A percentile compares a stretch with the other conserved stretches of the same genome.
These are phyloP conservation scores for Epithele typhae DNA, from an alignment of 768 basidiomycete species.

Conservation along the genomic window DNA sequence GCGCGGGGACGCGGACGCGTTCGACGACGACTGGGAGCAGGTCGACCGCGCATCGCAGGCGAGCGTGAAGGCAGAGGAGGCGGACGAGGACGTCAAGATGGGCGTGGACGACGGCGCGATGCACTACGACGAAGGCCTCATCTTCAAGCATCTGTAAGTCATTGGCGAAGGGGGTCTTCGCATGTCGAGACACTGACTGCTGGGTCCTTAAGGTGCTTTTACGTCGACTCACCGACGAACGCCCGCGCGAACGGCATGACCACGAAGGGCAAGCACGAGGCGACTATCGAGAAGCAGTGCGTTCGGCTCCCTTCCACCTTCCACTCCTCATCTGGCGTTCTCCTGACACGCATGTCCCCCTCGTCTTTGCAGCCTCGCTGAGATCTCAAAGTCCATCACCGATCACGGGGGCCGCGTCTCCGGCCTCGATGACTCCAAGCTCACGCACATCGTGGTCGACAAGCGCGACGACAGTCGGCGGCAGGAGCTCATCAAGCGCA, in stretches of 20 bases:
- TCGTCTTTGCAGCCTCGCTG: conserved; percentile 43
- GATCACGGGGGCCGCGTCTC: conserved; percentile 73
- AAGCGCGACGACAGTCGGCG: conserved; percentile 77
- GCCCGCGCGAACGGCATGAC: conserved; percentile 61
- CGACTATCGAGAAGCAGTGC: conserved; percentile 52
- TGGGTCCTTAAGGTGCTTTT: conserved; percentile 60
- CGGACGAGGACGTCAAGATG: conserved; percentile 48
- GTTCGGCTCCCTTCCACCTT: too few species aligned
- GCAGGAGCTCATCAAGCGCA: conserved; percentile 62
- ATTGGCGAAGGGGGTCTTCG: too few species aligned
- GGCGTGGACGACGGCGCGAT: conserved; percentile 64
- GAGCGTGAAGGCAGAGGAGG: conserved; percentile 1
- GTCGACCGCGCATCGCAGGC: conserved; percentile 3
- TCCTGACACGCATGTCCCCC: neutral
- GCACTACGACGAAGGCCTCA: conserved; percentile 74
- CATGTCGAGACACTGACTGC: conserved; percentile 5
- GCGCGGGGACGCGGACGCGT: conserved; percentile 22
- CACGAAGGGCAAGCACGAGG: conserved; percentile 49
- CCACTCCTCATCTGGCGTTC: too few species aligned
- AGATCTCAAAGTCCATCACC: conserved; percentile 47
- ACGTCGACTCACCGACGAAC: conserved; percentile 79
- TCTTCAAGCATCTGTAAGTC: conserved; percentile 79
- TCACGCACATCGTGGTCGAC: conserved; percentile 86
- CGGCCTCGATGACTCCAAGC: conserved; percentile 65
- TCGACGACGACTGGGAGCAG: conserved; percentile 38